Conservation (phyloP, 139 green algal genomes). For the Dunaliella primolecta region DNA sequence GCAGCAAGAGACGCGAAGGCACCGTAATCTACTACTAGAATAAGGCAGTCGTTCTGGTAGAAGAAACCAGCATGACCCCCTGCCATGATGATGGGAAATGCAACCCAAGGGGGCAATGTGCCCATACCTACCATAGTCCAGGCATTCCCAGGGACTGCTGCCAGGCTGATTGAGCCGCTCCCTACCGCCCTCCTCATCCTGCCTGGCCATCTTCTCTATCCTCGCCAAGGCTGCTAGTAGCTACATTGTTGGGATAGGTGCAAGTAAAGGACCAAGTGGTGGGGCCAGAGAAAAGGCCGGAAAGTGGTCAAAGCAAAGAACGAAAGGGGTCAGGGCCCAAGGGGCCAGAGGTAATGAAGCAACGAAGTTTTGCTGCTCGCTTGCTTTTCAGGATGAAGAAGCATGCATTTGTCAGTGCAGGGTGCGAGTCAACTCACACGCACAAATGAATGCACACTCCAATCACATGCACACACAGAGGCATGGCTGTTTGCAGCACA, state of each 20-base stretch:
- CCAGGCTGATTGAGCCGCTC: slow-evolving; percentile 6
- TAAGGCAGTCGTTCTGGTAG: too few species aligned
- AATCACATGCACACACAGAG: too few species aligned
- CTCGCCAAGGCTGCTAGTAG: not conserved
- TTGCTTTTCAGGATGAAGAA: not conserved
- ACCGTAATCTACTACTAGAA: too few species aligned
- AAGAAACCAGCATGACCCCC: too few species aligned
- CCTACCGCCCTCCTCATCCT: not conserved
- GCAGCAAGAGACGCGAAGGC: too few species aligned
- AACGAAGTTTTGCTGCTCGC: not conserved
- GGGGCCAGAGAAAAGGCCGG: not conserved
- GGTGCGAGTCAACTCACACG: too few species aligned
- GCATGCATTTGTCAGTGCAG: not conserved
- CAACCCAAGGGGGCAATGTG: too few species aligned
- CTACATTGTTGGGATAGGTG: not conserved
- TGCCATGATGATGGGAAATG: too few species aligned
- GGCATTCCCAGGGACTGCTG: slow-evolving; percentile 34
- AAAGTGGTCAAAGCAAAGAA: not conserved
- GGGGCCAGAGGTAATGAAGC: not conserved
- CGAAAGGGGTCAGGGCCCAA: not conserved
- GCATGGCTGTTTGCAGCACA: too few species aligned
- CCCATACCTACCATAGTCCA: slow-evolving; percentile 55
- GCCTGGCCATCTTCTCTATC: not conserved
- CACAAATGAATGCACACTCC: too few species aligned
- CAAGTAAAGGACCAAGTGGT: not conserved